phyloP scores from a whole-genome alignment of 2,329 filamentous ascomycete species.

The Biscogniauxia sp. region DNA sequence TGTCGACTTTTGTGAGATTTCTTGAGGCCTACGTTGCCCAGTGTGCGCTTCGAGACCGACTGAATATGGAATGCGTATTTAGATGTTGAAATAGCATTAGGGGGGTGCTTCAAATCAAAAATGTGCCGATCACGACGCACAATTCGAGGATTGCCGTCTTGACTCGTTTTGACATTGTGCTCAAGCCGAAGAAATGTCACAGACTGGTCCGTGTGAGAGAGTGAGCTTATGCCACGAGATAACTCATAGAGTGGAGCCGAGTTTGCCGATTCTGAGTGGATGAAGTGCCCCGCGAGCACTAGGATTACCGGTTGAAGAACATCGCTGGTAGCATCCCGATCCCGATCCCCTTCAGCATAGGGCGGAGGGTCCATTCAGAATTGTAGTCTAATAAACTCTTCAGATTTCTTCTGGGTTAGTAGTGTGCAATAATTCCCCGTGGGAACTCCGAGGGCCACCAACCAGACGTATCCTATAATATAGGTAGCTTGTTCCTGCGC shows the following conservation, averaged over 20 bases:
- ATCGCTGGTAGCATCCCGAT: not conserved
- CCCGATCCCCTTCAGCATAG: slow-evolving; percentile 1
- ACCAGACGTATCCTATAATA: not conserved
- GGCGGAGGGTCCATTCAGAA: slow-evolving; percentile 4
- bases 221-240: slow-evolving; percentile 9
- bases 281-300: slow-evolving; percentile 47
- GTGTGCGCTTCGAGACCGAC: slow-evolving; percentile 2
- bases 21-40: slow-evolving; percentile 14
- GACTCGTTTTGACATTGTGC: slow-evolving; percentile 1
- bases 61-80: slow-evolving; percentile 1
- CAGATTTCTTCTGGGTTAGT: not conserved
- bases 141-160: not conserved
- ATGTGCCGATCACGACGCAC: slow-evolving; percentile 4
- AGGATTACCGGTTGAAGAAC: slow-evolving; percentile 12
- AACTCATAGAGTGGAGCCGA: slow-evolving; percentile 29
- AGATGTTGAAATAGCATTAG: slow-evolving; percentile 6
- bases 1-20: not conserved
- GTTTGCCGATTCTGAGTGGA: slow-evolving; percentile 30
- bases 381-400: not conserved
- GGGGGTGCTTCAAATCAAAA: slow-evolving; percentile 10
- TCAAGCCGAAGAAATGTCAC: slow-evolving; percentile 12
- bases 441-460: no score
- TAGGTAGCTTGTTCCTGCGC: no score
- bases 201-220: slow-evolving; percentile 8
- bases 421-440: no score